Evolutionary conservation across 73 alveolate species (phyloP).

Genomic region (Symbiodinium pilosum): DNA sequence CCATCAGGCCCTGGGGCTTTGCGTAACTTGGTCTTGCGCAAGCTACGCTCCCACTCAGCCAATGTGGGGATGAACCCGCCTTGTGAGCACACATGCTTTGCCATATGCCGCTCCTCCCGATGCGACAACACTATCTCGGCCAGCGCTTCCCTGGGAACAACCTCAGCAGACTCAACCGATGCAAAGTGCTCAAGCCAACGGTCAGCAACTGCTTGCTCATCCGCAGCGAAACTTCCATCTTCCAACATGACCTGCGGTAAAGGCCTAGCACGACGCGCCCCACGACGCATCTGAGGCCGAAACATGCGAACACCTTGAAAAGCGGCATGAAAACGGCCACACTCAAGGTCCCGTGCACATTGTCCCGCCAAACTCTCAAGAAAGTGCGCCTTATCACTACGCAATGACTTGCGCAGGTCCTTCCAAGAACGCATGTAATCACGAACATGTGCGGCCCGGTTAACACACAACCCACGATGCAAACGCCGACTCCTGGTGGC

Average conservation of each 20-base stretch:
- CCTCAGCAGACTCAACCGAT: neutral
- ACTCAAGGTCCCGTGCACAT: too few relatives aligned
- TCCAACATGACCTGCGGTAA: neutral
- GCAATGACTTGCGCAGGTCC: too few relatives aligned
- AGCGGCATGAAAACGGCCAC: too few relatives aligned
- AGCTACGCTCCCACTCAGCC: neutral
- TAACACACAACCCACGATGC: too few relatives aligned
- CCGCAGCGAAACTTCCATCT: neutral
- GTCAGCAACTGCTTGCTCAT: neutral
- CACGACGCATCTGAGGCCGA: too few relatives aligned
- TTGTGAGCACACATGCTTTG: neutral
- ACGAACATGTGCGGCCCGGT: too few relatives aligned
- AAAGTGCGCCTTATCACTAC: too few relatives aligned
- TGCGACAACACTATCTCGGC: neutral
- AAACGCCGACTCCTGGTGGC: too few relatives aligned
- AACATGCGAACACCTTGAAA: too few relatives aligned
- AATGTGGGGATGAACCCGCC: neutral
- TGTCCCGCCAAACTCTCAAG: too few relatives aligned
- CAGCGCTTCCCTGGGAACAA: neutral
- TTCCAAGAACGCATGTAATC: too few relatives aligned
- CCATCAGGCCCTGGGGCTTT: neutral
- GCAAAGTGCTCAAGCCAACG: neutral
- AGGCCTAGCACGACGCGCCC: too few relatives aligned
- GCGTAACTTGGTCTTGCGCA: neutral
- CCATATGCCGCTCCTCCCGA: neutral